These are phyloP conservation scores for Umbilicaria muhlenbergii DNA, from an alignment of 495 filamentous ascomycete genomes.

Conservation along the genomic window DNA sequence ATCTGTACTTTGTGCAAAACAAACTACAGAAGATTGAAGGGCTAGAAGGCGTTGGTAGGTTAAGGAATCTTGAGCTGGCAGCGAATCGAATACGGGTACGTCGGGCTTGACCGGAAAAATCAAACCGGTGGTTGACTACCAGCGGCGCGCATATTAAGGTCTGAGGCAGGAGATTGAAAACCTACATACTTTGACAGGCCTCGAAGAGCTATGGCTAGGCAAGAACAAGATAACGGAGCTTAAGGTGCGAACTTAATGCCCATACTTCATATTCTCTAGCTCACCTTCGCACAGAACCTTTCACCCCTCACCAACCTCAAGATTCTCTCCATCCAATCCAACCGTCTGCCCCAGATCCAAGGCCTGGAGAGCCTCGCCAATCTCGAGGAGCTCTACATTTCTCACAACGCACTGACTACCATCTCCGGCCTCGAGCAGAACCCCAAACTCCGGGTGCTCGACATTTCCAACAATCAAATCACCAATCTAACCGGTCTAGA, in stretches of 20 bases:
- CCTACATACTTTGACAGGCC: constrained; percentile 52
- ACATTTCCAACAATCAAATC: constrained; percentile 85
- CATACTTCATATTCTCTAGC: neutral
- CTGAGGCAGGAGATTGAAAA: constrained; percentile 62
- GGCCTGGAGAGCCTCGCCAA: constrained; percentile 57
- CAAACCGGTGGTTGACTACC: constrained; percentile 1
- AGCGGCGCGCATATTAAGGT: neutral
- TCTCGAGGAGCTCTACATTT: constrained; percentile 92
- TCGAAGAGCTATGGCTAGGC: constrained; percentile 89
- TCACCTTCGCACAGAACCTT: constrained; percentile 34
- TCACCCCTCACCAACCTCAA: constrained; percentile 58
- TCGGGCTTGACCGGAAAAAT: neutral
- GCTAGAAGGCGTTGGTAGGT: constrained; percentile 52
- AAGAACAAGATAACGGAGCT: constrained; percentile 95
- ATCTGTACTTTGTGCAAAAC: constrained; percentile 92
- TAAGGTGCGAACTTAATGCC: constrained; percentile 27
- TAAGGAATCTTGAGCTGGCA: constrained; percentile 76
- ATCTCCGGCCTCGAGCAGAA: constrained; percentile 62
- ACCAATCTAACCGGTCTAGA: constrained; percentile 55
- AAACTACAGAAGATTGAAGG: constrained; percentile 79
- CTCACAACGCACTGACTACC: constrained; percentile 80
- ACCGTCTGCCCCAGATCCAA: constrained; percentile 69
- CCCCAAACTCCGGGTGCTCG: constrained; percentile 56
- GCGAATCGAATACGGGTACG: constrained; percentile 73
- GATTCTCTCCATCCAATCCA: constrained; percentile 93